A percentile compares a stretch with the other conserved stretches of the same genome.
phyloP scores from a whole-genome alignment of 1,139 yeast species.

The Arxiozyma slooffiae region DNA sequence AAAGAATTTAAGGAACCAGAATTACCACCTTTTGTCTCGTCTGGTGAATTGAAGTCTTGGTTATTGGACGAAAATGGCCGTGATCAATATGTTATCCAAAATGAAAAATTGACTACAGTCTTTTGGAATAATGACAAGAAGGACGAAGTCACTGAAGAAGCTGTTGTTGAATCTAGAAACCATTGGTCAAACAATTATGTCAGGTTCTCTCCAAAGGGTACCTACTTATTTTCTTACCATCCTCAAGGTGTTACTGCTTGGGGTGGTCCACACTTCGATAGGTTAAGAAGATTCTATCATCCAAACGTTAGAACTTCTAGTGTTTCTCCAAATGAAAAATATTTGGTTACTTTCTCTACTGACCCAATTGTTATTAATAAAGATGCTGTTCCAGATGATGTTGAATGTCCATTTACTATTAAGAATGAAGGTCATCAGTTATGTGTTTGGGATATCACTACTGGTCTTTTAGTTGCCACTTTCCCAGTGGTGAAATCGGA shows the following conservation, averaged over 20 bases:
- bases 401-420: conserved; percentile 68
- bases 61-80: conserved; percentile 81
- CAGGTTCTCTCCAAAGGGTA: conserved; percentile 90
- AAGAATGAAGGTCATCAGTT: conserved; percentile 89
- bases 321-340: conserved; percentile 87
- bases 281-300: conserved; percentile 73
- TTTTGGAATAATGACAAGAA: conserved; percentile 77
- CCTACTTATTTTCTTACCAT: conserved; percentile 77
- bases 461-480: conserved; percentile 79
- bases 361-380: conserved; percentile 60
- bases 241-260: conserved; percentile 93
- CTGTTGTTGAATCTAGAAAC: conserved; percentile 65
- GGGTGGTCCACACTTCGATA: conserved; percentile 80
- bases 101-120: conserved; percentile 71
- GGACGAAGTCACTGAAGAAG: conserved; percentile 47
- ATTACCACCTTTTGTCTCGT: conserved; percentile 57
- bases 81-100: conserved; percentile 80
- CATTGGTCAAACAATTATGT: conserved; percentile 77
- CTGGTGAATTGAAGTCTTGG: conserved; percentile 85
- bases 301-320: conserved; percentile 84
- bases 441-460: conserved; percentile 83
- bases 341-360: conserved; percentile 83
- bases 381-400: conserved; percentile 2
- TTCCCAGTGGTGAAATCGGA: conserved; percentile 80
- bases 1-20: conserved; percentile 63